Evolutionary conservation across 164 flowering plant species (phyloP), one percentile per base, ranked within the genome.

Genomic region (Akebia trifoliata): DNA sequence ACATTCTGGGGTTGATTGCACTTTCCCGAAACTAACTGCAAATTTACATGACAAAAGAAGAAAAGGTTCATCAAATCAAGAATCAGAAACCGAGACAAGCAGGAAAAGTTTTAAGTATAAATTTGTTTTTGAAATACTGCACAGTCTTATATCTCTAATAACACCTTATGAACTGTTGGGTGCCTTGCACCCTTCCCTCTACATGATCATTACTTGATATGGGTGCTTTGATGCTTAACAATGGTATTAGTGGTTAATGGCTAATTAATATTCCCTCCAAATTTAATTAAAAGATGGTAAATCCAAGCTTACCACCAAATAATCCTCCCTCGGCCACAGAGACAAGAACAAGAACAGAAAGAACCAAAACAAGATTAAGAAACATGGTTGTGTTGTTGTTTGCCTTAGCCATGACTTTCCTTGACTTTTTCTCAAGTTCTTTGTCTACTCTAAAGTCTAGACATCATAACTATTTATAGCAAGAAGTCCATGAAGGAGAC

Each of bases 1-100:
- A 34, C 70, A 67, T 45, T 45, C 12, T 38, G 56, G 62, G 10
- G 39, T 31, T 40, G 40, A 37, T 4, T 48, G 36, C 18, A 5
- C 21, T 9, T 34, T 26, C 45, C 29, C 12, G 21, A 36, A 24
- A 15, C 17, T 21, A 22, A 54, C 20, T 50, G 54, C 18, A 26
- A 6, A 25, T n/a, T 10, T 15, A 24, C 30, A 26, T 3, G 18
- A 48, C 11, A 17, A 28, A 26, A 48, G 18, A 48, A 25, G 31
- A 25, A 48, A n/a, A n/a, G n/a, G n/a, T n/a, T n/a, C n/a, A n/a
- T n/a, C n/a, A n/a, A n/a, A n/a, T n/a, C n/a, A n/a, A n/a, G n/a
- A n/a, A n/a, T n/a, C n/a, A n/a, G n/a, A n/a, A n/a, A n/a, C n/a
- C n/a, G n/a, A n/a, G n/a, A n/a, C n/a, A n/a, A n/a, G n/a, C n/a